Percentiles rank a stretch among this genome's conserved stretches.
These are phyloP conservation scores for Podochytrium sp. DNA, from an alignment of 192 early-diverging fungal genomes.

Conservation along the genomic window DNA sequence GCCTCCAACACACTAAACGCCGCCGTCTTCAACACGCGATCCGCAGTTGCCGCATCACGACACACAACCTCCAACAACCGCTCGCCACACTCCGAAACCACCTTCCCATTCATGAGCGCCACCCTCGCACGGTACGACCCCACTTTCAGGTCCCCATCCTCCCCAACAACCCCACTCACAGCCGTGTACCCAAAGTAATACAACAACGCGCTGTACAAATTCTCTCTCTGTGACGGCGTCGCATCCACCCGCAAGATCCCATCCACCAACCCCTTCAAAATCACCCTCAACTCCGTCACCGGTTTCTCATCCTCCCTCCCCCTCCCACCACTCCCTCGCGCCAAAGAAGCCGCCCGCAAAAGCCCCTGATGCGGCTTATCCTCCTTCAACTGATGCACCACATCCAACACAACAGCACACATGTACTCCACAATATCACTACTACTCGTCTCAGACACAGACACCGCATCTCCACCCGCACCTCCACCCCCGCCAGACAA, in stretches of 20 bases:
- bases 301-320: background rate
- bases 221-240: slow-evolving; percentile 69
- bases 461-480: too few species aligned
- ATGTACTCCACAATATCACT: slow-evolving; percentile 56
- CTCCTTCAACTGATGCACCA: slow-evolving; percentile 59
- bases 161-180: slow-evolving; percentile 26
- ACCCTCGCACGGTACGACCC: slow-evolving; percentile 13
- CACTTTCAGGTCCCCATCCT: background rate
- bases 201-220: slow-evolving; percentile 78
- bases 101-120: slow-evolving; percentile 25
- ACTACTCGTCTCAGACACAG: too few species aligned
- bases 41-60: slow-evolving; percentile 82
- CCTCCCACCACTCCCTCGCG: background rate
- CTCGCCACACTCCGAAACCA: slow-evolving; percentile 57
- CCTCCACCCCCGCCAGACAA: slow-evolving; percentile 48
- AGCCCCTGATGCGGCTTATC: slow-evolving; percentile 60
- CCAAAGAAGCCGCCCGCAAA: background rate
- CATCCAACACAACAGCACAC: slow-evolving; percentile 58
- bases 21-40: slow-evolving; percentile 81
- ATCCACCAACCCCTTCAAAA: slow-evolving; percentile 58
- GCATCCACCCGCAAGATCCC: slow-evolving; percentile 63
- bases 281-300: slow-evolving; percentile 33
- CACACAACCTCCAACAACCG: slow-evolving; percentile 74
- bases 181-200: slow-evolving; percentile 70
- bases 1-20: slow-evolving; percentile 80